Evolutionary conservation across 352 stramenopile genomes (phyloP).

Genomic region (Phytophthora vignae): DNA sequence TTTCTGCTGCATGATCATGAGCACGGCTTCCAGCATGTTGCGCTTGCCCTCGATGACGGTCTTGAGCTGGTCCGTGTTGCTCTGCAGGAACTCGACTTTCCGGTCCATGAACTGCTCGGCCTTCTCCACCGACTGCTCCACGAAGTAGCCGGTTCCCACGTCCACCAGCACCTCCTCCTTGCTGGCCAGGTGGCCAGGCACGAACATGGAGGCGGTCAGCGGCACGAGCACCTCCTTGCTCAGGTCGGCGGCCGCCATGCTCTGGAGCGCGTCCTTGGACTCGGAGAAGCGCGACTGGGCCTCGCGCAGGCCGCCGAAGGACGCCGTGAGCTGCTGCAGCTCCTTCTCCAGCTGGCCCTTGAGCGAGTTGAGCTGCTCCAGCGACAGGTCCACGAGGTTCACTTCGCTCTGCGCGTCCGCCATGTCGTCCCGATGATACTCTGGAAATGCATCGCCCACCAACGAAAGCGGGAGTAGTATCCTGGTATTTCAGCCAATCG

Average conservation of each 20-base stretch:
- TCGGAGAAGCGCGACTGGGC: constrained; percentile 81
- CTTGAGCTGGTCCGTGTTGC: constrained; percentile 94
- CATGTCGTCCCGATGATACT: constrained; percentile 39
- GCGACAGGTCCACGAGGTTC: constrained; percentile 88
- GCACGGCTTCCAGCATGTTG: constrained; percentile 82
- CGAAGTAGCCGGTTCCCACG: constrained; percentile 96
- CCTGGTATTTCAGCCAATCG: constrained; percentile 35
- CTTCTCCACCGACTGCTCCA: constrained; percentile 92
- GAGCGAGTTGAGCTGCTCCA: constrained; percentile 94
- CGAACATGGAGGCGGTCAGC: constrained; percentile 96
- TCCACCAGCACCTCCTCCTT: constrained; percentile 93
- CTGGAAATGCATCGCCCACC: constrained; percentile 31
- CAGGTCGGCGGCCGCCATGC: constrained; percentile 63
- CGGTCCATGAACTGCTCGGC: constrained; percentile 93
- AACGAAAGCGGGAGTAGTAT: constrained; percentile 29
- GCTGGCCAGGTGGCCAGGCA: constrained; percentile 89
- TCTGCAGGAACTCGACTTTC: constrained; percentile 93
- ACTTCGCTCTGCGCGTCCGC: constrained; percentile 63
- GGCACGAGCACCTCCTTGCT: constrained; percentile 93
- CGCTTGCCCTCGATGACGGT: constrained; percentile 85
- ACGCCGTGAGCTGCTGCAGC: constrained; percentile 78
- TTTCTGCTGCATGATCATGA: constrained; percentile 90
- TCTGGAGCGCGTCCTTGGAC: constrained; percentile 78
- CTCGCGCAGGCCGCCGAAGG: constrained; percentile 76
- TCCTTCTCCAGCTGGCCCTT: constrained; percentile 91